Conservation (phyloP, 805 yeast species). For the Sugiyamaella qingdaonensis region DNA sequence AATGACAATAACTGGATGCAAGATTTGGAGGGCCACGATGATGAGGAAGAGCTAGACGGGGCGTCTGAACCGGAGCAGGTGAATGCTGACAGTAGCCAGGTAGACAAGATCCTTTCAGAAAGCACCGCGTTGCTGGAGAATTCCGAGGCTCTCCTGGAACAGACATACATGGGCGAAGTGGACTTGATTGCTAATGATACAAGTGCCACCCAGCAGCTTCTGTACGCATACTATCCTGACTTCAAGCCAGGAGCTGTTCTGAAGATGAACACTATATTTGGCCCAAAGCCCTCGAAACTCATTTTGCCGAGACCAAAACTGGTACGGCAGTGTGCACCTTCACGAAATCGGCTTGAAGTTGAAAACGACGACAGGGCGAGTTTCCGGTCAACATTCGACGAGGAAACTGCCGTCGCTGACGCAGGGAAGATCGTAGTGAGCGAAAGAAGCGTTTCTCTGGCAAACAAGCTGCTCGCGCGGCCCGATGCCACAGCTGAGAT, state of each 20-base stretch:
- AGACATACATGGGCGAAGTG: slow-evolving; percentile 23
- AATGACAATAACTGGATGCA: slow-evolving; percentile 9
- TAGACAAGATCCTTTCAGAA: not conserved
- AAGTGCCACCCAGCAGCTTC: slow-evolving; percentile 19
- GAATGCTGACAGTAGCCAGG: not conserved
- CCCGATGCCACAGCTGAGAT: not conserved
- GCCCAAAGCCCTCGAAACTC: slow-evolving; percentile 56
- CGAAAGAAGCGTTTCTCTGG: not conserved
- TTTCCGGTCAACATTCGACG: slow-evolving; percentile 37
- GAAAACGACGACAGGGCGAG: slow-evolving; percentile 56
- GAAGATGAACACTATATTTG: slow-evolving; percentile 62
- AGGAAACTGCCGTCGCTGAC: slow-evolving; percentile 3
- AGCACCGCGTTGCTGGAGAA: slow-evolving; percentile 12
- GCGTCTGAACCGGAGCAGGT: not conserved
- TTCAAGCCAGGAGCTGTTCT: slow-evolving; percentile 53
- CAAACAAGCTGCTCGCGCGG: not conserved
- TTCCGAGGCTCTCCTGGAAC: slow-evolving; percentile 15
- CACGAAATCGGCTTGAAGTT: slow-evolving; percentile 55
- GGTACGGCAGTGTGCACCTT: slow-evolving; percentile 42
- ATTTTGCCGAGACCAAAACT: slow-evolving; percentile 47
- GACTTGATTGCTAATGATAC: slow-evolving; percentile 19
- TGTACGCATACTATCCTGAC: slow-evolving; percentile 52
- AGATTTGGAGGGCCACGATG: slow-evolving; percentile 20
- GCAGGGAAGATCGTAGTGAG: not conserved
- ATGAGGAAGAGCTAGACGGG: slow-evolving; percentile 17